These are phyloP conservation scores for Vicia faba DNA, from an alignment of 306 rosid genomes.

Conservation along the genomic window DNA sequence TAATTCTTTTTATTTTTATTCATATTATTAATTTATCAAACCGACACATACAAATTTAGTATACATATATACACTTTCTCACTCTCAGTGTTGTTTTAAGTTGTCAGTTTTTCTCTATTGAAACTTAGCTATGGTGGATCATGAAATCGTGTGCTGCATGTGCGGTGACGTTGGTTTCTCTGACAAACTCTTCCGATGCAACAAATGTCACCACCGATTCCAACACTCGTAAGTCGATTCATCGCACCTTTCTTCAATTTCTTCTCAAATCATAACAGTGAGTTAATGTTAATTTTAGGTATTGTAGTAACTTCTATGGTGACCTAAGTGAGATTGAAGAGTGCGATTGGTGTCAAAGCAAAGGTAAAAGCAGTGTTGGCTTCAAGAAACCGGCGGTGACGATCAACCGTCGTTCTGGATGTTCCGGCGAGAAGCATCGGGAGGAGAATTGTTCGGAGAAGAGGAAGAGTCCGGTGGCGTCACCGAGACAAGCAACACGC, in stretches of 20 bases:
- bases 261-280: no score
- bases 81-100: background rate
- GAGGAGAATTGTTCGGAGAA: no score
- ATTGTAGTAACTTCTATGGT: constrained; percentile 79
- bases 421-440: no score
- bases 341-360: constrained; percentile 94
- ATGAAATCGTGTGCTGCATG: constrained; percentile 83
- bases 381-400: constrained; percentile 44
- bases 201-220: constrained; percentile 78
- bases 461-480: constrained; percentile 52
- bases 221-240: constrained; percentile 71
- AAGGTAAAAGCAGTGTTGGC: constrained; percentile 45
- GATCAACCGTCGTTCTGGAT: constrained; percentile 33
- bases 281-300: constrained; percentile 38
- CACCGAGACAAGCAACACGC: constrained; percentile 77
- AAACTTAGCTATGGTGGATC: constrained; percentile 67
- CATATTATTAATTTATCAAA: background rate
- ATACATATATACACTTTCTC: background rate
- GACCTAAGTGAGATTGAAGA: constrained; percentile 55
- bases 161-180: constrained; percentile 94
- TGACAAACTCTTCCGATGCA: constrained; percentile 93
- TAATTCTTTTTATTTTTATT: no score
- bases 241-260: no score
- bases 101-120: background rate
- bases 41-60: background rate